Base-by-base conservation (phyloP, 495 filamentous ascomycete species). In the Articulospora tetracladia region DNA sequence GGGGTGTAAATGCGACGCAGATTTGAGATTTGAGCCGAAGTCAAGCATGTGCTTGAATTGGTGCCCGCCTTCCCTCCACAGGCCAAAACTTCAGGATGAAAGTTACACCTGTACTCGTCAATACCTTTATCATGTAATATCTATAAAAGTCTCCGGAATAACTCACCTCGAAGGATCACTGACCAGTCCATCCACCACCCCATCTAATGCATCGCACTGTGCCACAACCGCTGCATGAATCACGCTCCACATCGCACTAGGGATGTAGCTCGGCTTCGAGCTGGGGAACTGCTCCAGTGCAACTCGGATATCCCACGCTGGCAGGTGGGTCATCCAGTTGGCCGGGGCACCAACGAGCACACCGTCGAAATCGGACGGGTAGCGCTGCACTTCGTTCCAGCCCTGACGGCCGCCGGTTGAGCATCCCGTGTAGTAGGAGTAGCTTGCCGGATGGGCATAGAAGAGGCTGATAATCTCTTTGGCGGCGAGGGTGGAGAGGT, bases 141-240 rank as follows among this genome's bases (percentile, higher is more conserved):
- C 89, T 10, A 81, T 77, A 24, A 91, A 63, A 0, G 70, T 70
- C 48, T 79, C 73, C 15, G 81, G 71, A 44, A 78, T 65, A 15
- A 86, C 81, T 72, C 87, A 92, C 17, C 77, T 70, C 39, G 76
- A 72, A 0, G 87, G 83, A 50, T 79, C 72, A 62, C 83, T 84
- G 61, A 91, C 83, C 65, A 90, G 85, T 27, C 78, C 82, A 63
- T 90, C 88, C 6, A 73, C 68, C 0, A 82, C 73, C 1, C 87
- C 87, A 67, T 91, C 88, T 20, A 82, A 70, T 3, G 55, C 62
- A 64, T 92, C 87, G 58, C 88, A 92, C 63, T 91, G 86, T 0
- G 76, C 75, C 11, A 88, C 32, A 24, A 89, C 77, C 61, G 87
- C 85, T 0, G 77, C 70, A 13, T 77, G 79, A 32, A 88, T 79